These are phyloP conservation scores for Colletotrichum sp. DNA, from an alignment of 2,329 filamentous ascomycete genomes.

Conservation along the genomic window DNA sequence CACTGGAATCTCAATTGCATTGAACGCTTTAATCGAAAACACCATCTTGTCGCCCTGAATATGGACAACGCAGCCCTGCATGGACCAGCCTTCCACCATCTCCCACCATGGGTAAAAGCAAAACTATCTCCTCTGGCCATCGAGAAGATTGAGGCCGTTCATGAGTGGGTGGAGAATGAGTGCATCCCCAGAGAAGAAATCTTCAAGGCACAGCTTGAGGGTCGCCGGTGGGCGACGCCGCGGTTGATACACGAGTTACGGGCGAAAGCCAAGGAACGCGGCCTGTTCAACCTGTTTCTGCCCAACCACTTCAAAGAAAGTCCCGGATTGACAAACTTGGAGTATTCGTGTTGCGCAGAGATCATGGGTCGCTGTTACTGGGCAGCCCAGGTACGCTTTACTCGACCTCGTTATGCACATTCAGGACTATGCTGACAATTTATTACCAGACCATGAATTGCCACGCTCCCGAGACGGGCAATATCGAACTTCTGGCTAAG, in stretches of 20 bases:
- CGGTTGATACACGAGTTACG: conserved; percentile 43
- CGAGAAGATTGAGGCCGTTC: conserved; percentile 43
- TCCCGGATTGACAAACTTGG: conserved; percentile 90
- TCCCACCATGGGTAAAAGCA: conserved; percentile 29
- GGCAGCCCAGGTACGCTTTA: conserved; percentile 69
- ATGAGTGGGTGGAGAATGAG: conserved; percentile 46
- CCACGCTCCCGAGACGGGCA: conserved; percentile 88
- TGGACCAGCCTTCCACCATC: conserved; percentile 30
- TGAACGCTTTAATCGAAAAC: neutral
- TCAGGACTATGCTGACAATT: neutral
- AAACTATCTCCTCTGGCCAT: conserved; percentile 37
- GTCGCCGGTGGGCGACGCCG: conserved; percentile 40
- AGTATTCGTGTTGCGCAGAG: conserved; percentile 99
- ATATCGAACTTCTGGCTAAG: conserved; percentile 94
- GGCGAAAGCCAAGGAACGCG: conserved; percentile 76
- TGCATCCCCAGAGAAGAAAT: conserved; percentile 46
- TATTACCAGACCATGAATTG: conserved; percentile 72
- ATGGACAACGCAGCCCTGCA: conserved; percentile 14
- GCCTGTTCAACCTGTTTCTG: conserved; percentile 98
- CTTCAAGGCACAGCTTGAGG: conserved; percentile 40
- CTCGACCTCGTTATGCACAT: neutral
- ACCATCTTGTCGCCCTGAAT: neutral
- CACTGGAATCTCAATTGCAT: neutral
- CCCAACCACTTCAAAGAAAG: conserved; percentile 95
- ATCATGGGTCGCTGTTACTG: conserved; percentile 84